Percentiles rank a stretch among this genome's conserved stretches.
Conservation (phyloP, 2,329 filamentous ascomycete species). For the Arthrobotrys conoides region DNA sequence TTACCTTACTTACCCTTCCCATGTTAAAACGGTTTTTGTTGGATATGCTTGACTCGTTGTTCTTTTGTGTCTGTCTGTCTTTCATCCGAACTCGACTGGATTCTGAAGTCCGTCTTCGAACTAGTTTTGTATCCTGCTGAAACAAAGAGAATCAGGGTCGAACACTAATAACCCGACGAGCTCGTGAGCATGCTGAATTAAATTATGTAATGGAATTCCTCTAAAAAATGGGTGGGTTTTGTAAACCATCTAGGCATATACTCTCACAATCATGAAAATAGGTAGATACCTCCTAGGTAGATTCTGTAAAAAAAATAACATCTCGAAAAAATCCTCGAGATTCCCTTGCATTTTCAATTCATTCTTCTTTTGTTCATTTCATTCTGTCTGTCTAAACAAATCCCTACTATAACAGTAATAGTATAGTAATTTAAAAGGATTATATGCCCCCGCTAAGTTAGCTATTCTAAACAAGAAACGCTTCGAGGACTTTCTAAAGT, state of each 20-base stretch:
- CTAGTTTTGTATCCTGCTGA: neutral
- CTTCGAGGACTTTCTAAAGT: slow-evolving; percentile 45
- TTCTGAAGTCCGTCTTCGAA: neutral
- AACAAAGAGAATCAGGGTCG: neutral
- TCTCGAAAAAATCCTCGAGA: neutral
- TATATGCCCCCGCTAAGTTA: slow-evolving; percentile 26
- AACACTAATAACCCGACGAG: slow-evolving; percentile 13
- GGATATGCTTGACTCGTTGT: neutral
- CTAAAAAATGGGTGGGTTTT: neutral
- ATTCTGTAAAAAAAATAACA: too few species aligned
- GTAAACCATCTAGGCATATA: too few species aligned
- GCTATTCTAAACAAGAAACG: slow-evolving; percentile 48
- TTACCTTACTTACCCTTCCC: neutral
- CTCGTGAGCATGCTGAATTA: slow-evolving; percentile 25
- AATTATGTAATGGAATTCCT: slow-evolving; percentile 21
- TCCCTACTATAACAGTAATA: too few species aligned
- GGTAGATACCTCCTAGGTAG: too few species aligned
- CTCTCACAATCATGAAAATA: too few species aligned
- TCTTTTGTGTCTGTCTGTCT: neutral
- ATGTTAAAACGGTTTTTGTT: neutral
- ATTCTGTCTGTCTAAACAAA: slow-evolving; percentile 33
- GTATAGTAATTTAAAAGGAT: too few species aligned
- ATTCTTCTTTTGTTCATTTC: slow-evolving; percentile 39
- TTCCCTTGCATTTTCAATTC: slow-evolving; percentile 16
- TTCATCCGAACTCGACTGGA: slow-evolving; percentile 11